Evolutionary conservation across 441 rosid species (phyloP), one percentile per base, ranked within the genome.

Genomic region (Pelargonium australe): DNA sequence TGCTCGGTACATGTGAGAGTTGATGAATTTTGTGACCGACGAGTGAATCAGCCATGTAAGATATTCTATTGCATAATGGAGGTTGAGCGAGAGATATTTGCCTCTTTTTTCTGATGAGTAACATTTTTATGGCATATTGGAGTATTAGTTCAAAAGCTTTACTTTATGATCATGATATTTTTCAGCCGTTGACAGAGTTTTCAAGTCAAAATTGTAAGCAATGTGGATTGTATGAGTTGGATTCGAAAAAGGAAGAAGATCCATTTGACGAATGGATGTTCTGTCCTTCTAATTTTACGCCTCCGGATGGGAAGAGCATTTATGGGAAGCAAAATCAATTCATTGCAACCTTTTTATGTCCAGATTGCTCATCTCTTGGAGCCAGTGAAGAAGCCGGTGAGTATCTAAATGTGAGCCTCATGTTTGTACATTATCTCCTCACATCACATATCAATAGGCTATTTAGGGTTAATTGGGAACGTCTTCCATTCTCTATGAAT

Each of bases 241-340:
- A 89, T 73, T 73, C 44, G 4, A 31, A 87, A 2, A 72, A 80
- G 19, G 63, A 94, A 4, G 96, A 89, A 71, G 94, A 89, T 73
- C 83, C 80, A 43, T 90, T 71, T 74, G 91, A 85, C 49, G 96
- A 83, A 73, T 94, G 97, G 99, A 97, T 90, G 80, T 71, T 95
- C 60, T 95, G 99, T 76, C 85, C 95, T 67, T 83, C 92, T 4
- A 95, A 85, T 71, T 95, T 95, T 75, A 64, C 74, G 31, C 79
- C 73, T 69, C 53, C 79, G 2, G 83, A 80, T 67, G 92, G 89
- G 58, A 85, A 79, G 74, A 88, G 83, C 73, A 73, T 69, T 37
- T 81, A 84, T 17, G 64, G 40, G 76, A 85, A 81, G 73, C 79
- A 80, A 7, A 75, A 83, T 7, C 92, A 88, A 77, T 78, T 90